phyloP scores from a whole-genome alignment of 345 rosid genomes.

The Eucalyptus marginata region DNA sequence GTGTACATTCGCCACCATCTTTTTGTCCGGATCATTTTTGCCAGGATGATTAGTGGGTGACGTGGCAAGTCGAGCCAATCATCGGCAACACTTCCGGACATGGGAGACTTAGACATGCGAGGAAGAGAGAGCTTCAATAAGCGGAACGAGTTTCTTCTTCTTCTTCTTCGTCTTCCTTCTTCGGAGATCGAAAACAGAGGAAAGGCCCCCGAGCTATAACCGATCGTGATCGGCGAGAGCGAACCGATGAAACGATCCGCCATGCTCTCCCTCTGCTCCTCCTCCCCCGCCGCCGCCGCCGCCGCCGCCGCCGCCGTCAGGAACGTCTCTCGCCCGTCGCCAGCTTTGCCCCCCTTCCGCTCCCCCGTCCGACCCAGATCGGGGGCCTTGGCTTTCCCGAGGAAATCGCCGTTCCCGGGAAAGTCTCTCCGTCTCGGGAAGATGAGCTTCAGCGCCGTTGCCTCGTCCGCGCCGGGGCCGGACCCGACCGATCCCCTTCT shows the following conservation, averaged over 20 bases:
- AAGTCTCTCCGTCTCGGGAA: background rate
- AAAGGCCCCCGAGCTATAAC: background rate
- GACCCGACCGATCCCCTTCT: background rate
- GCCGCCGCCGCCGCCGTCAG: background rate
- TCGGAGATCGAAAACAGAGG: background rate
- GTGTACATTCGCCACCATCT: background rate
- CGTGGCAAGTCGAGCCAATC: background rate
- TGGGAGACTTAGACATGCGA: background rate
- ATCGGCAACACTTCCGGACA: background rate
- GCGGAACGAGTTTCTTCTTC: background rate
- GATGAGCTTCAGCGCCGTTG: constrained; percentile 3
- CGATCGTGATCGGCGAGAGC: background rate
- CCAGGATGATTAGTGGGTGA: background rate
- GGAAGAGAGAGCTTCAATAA: background rate
- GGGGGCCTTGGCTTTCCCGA: background rate
- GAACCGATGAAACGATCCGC: background rate
- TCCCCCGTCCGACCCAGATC: background rate
- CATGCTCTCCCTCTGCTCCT: background rate
- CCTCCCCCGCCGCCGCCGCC: background rate
- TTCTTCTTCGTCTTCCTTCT: background rate
- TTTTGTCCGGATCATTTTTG: too few species aligned
- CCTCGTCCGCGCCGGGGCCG: constrained; percentile 1
- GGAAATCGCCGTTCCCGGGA: background rate
- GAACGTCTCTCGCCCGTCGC: background rate
- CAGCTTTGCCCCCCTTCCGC: background rate